A percentile compares a stretch with the other conserved stretches of the same genome.
These are phyloP conservation scores for Pseudocercospora macadamiae DNA, from an alignment of 2,329 filamentous ascomycete species.

Conservation along the genomic window DNA sequence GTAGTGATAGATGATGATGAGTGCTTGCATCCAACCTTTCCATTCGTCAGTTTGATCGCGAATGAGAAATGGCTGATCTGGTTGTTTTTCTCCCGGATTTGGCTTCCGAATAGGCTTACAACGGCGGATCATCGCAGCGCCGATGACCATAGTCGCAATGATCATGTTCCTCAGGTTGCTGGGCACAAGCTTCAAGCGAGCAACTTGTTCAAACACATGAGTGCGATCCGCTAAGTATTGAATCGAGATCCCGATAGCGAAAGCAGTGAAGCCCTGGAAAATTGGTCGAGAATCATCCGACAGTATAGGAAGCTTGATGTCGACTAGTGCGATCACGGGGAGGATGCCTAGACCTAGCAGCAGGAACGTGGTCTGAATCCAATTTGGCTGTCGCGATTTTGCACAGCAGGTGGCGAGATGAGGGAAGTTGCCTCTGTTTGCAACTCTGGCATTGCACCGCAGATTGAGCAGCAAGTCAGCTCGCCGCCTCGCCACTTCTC, in stretches of 20 bases:
- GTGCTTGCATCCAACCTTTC: slow-evolving; percentile 67
- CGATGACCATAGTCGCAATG: slow-evolving; percentile 37
- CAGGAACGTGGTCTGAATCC: slow-evolving; percentile 43
- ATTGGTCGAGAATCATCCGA: slow-evolving; percentile 11
- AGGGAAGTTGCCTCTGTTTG: slow-evolving; percentile 43
- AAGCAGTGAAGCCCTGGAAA: slow-evolving; percentile 19
- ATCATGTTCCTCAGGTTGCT: slow-evolving; percentile 35
- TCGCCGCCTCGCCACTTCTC: slow-evolving; percentile 51
- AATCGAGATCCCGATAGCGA: slow-evolving; percentile 31
- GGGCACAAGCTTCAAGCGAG: slow-evolving; percentile 47
- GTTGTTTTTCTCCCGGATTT: slow-evolving; percentile 5
- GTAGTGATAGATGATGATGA: slow-evolving; percentile 62
- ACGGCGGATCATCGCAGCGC: slow-evolving; percentile 22
- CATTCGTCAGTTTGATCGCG: slow-evolving; percentile 65
- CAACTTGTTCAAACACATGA: slow-evolving; percentile 55
- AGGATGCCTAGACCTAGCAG: slow-evolving; percentile 37
- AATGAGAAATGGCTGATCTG: slow-evolving; percentile 50
- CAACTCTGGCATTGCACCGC: slow-evolving; percentile 56
- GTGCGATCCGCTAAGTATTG: slow-evolving; percentile 58
- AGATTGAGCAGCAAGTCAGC: slow-evolving; percentile 59
- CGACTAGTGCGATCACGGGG: slow-evolving; percentile 26
- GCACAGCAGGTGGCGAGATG: slow-evolving; percentile 59
- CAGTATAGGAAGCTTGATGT: slow-evolving; percentile 14
- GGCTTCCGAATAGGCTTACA: slow-evolving; percentile 15
- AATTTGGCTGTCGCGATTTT: slow-evolving; percentile 44